A percentile compares a stretch with the other conserved stretches of the same genome.
Evolutionary conservation across 2,329 filamentous ascomycete species (phyloP).

Genomic region (Aschersonia sp.): DNA sequence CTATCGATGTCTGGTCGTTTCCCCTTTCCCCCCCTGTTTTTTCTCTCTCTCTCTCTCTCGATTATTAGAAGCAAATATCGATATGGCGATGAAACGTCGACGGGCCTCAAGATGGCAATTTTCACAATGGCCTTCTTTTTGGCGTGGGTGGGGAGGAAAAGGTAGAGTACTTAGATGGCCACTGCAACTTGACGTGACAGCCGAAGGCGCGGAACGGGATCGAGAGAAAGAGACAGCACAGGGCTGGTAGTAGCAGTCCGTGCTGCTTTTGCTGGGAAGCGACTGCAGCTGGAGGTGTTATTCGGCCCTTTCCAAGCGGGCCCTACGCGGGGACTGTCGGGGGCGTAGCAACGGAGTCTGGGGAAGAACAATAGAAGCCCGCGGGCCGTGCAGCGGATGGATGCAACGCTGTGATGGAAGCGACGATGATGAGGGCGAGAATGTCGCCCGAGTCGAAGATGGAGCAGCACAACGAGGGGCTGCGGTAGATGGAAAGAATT

Average conservation of each 20-base stretch:
- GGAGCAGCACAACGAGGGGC: neutral
- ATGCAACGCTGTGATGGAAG: neutral
- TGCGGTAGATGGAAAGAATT: neutral
- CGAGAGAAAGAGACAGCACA: conserved; percentile 1
- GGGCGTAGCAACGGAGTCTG: conserved; percentile 4
- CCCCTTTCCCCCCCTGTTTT: too few relatives aligned
- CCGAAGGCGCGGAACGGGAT: conserved; percentile 5
- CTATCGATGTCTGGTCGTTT: neutral
- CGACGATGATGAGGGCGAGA: neutral
- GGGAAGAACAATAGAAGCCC: conserved; percentile 4
- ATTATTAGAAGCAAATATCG: neutral
- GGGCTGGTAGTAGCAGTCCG: conserved; percentile 3
- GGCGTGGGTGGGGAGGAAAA: conserved; percentile 8
- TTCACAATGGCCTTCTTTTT: conserved; percentile 9
- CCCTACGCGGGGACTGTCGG: conserved; percentile 14
- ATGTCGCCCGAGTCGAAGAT: neutral
- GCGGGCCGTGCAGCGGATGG: neutral
- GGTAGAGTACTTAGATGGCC: neutral
- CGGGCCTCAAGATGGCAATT: conserved; percentile 2
- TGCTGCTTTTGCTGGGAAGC: conserved; percentile 5
- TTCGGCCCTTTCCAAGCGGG: conserved; percentile 22
- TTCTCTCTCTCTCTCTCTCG: too few relatives aligned
- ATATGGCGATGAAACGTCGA: conserved; percentile 4
- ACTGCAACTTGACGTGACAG: conserved; percentile 3
- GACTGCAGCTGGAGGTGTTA: conserved; percentile 20